Evolutionary conservation across 306 rosid species (phyloP), one percentile per base, ranked within the genome.

Genomic region (Corylus avellana): DNA sequence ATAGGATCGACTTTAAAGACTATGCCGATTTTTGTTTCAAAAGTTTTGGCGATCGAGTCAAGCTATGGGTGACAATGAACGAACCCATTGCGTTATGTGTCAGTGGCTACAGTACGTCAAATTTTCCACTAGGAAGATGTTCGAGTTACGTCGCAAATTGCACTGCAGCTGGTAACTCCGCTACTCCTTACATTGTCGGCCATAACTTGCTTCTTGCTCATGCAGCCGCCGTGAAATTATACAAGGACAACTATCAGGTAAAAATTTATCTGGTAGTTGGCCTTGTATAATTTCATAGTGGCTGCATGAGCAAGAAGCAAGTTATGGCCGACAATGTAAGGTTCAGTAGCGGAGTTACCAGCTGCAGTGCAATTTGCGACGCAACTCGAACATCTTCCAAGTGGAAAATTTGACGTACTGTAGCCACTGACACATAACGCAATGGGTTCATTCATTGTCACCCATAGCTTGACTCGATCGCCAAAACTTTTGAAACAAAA

Each of bases 191-290:
- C 72, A 72, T 84, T 16, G 86, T 77, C 0, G 76, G 78, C 14
- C 90, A 87, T 74, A 47, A 87, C 77, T 46, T 87, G 32, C 80
- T 87, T 6, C 84, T 86, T 44, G 77, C 86, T 62, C 90, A 87
- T 50, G 83, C 84, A 8, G 50, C 76, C 2, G 79, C 87, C 0
- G 89, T 84, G 25, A 75, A 81, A 48, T 11, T 84, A 9, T 86
- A 86, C 63, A 75, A 70, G 68, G 7, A 17, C 8, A 87, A 72
- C 44, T 87, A 81, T 8, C 75, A 87, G 87, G 90, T 86, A 22
- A 22, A 22, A 22, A 22, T 22, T 22, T 22, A 86, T 87, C 87
- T 87, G 75, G 12, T 81, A 87, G 44, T 72, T 87, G 8, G 12
- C 7, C 68, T 70, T 75, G 63, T 86, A 86, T 9, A 84, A 11